Evolutionary conservation across 192 early-diverging fungal species (phyloP).

Genomic region (Backusella morwellensis): DNA sequence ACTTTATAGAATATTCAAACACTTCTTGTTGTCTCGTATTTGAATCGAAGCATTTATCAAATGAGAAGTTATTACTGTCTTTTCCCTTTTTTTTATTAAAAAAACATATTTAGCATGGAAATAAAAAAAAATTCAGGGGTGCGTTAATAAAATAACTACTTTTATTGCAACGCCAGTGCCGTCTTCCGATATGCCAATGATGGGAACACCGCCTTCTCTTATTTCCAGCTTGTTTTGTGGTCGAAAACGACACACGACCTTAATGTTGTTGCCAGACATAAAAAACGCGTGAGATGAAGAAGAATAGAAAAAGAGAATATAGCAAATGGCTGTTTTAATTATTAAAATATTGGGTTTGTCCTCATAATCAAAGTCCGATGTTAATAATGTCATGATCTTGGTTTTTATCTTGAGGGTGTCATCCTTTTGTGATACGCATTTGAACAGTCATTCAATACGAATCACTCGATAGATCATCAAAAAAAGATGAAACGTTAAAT

Average conservation of each 20-base stretch:
- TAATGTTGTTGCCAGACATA: conserved; percentile 84
- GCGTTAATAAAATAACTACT: conserved; percentile 39
- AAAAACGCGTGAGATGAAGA: conserved; percentile 15
- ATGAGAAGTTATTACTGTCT: conserved; percentile 68
- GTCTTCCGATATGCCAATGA: conserved; percentile 76
- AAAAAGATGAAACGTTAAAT: too few relatives aligned
- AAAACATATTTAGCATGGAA: neutral
- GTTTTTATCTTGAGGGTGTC: too few relatives aligned
- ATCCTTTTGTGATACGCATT: too few relatives aligned
- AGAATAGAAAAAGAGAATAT: neutral
- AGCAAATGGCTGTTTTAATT: too few relatives aligned
- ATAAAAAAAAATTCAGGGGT: conserved; percentile 11
- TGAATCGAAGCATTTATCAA: conserved; percentile 88
- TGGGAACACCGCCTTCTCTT: conserved; percentile 86
- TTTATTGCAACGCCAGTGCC: conserved; percentile 57
- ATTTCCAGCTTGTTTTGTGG: conserved; percentile 94
- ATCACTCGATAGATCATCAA: too few relatives aligned
- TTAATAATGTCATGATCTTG: too few relatives aligned
- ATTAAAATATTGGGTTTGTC: too few relatives aligned
- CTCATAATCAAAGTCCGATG: too few relatives aligned
- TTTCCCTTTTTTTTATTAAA: conserved; percentile 6
- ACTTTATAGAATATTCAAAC: conserved; percentile 88
- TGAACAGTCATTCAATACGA: too few relatives aligned
- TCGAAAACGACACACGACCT: conserved; percentile 96
- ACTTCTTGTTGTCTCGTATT: conserved; percentile 78